A percentile compares a stretch with the other conserved stretches of the same genome.
phyloP scores from a whole-genome alignment of 495 filamentous ascomycete species.

The Friedmanniomyces simplex region DNA sequence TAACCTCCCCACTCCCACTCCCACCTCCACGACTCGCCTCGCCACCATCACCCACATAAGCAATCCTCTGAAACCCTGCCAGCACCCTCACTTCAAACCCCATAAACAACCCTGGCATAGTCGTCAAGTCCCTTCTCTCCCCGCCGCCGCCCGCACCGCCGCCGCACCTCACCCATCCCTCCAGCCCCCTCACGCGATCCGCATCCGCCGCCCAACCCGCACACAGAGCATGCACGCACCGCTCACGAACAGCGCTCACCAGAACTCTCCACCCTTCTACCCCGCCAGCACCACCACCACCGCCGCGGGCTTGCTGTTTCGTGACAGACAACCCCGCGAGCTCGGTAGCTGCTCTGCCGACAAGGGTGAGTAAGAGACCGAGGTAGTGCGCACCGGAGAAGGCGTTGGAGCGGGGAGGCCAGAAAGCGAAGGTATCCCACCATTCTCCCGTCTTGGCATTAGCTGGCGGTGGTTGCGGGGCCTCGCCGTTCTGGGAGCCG shows the following conservation, averaged over 20 bases:
- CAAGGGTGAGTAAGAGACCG: conserved; percentile 61
- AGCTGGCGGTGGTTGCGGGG: conserved; percentile 67
- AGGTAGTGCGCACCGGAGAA: conserved; percentile 81
- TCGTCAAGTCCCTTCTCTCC: conserved; percentile 73
- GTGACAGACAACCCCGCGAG: conserved; percentile 65
- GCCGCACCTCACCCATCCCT: conserved; percentile 67
- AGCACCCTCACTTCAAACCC: conserved; percentile 70
- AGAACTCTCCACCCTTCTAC: conserved; percentile 59
- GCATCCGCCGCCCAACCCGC: conserved; percentile 82
- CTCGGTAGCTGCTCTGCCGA: conserved; percentile 77
- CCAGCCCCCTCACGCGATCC: conserved; percentile 71
- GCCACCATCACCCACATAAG: conserved; percentile 73
- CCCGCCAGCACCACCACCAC: conserved; percentile 26
- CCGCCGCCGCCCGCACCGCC: conserved; percentile 50
- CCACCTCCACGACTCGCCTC: too few relatives aligned
- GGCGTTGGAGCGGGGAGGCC: conserved; percentile 86
- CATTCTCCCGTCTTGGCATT: conserved; percentile 64
- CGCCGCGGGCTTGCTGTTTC: conserved; percentile 29
- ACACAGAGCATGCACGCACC: conserved; percentile 68
- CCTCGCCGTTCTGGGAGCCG: conserved; percentile 42
- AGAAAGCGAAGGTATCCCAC: conserved; percentile 94
- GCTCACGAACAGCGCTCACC: conserved; percentile 69
- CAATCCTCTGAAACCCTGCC: conserved; percentile 78
- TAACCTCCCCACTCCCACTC: conserved; percentile 44
- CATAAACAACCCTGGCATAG: conserved; percentile 74